Percentiles rank a stretch among this genome's conserved stretches.
Conservation (phyloP, 345 rosid species). For the Eucalyptus virginea region DNA sequence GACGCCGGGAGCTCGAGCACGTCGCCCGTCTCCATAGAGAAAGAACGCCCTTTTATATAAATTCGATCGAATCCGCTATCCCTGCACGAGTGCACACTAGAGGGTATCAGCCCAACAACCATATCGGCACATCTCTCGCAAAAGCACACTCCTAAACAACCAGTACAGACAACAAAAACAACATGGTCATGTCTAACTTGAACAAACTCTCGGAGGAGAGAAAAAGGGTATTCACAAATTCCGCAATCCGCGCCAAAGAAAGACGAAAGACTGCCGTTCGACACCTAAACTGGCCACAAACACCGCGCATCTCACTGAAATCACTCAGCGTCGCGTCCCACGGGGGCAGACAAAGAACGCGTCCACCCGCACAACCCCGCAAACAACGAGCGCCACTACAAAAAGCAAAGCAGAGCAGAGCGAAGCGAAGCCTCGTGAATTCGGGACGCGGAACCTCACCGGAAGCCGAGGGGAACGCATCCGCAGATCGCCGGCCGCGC, state of each 20-base stretch:
- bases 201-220: background rate
- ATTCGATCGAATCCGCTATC: background rate
- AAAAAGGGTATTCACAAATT: background rate
- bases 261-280: background rate
- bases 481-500: background rate
- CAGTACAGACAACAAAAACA: background rate
- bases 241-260: background rate
- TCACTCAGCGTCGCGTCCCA: background rate
- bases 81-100: background rate
- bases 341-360: background rate
- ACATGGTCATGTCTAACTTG: background rate
- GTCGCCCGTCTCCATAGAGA: constrained; percentile 41
- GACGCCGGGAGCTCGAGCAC: constrained; percentile 10
- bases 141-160: background rate
- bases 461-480: background rate
- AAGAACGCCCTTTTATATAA: background rate
- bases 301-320: background rate
- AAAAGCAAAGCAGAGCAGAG: background rate
- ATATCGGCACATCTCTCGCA: background rate
- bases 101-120: background rate
- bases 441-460: background rate
- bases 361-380: background rate
- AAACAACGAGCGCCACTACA: background rate
- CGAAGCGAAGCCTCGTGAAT: background rate
- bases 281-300: background rate